A percentile compares a stretch with the other conserved stretches of the same genome.
phyloP scores from a whole-genome alignment of 2,329 filamentous ascomycete genomes.

The Blastomyces parvus region DNA sequence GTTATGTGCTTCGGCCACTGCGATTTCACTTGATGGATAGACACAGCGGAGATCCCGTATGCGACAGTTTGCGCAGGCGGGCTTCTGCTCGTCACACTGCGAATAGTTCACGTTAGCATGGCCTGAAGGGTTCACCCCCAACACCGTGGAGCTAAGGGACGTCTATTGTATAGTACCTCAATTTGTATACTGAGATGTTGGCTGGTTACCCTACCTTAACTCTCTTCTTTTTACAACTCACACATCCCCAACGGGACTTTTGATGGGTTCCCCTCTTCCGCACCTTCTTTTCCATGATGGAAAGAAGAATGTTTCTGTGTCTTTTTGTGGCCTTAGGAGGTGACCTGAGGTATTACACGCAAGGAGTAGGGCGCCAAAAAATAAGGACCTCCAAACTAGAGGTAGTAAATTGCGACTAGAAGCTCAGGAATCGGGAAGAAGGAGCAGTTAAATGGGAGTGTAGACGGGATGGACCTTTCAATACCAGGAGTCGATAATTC shows the following conservation, averaged over 20 bases:
- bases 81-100: conserved; percentile 11
- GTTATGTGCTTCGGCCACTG: neutral
- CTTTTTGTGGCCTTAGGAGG: neutral
- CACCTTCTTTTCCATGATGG: neutral
- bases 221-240: neutral
- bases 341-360: neutral
- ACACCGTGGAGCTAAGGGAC: neutral
- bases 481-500: too few species aligned
- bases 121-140: neutral
- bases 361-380: neutral
- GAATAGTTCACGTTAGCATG: neutral
- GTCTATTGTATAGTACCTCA: neutral
- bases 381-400: neutral
- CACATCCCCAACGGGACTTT: conserved; percentile 8
- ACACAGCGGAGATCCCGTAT: conserved; percentile 4
- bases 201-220: conserved; percentile 2
- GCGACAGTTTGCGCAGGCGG: conserved; percentile 11
- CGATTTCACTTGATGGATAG: neutral
- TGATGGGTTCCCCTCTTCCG: neutral
- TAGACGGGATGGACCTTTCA: neutral
- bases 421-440: neutral
- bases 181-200: neutral
- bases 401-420: neutral
- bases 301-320: neutral
- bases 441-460: neutral